phyloP scores from a whole-genome alignment of 2,329 filamentous ascomycete species.

The Penicillium janthinellum region DNA sequence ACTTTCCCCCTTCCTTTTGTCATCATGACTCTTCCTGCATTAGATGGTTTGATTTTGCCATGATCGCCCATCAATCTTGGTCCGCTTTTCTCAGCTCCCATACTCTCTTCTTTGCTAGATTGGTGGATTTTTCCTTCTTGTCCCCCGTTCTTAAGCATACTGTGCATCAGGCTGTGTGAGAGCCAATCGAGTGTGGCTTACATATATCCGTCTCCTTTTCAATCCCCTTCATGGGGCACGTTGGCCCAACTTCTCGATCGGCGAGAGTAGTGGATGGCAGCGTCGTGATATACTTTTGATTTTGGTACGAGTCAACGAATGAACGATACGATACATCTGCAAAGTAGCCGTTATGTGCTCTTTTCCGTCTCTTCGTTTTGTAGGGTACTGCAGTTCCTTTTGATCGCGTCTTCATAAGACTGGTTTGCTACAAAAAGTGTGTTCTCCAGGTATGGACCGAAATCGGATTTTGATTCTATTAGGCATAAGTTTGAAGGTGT shows the following conservation, averaged over 20 bases:
- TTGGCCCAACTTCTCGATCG: neutral
- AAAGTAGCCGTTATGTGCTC: neutral
- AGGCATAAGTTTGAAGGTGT: neutral
- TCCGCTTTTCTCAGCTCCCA: neutral
- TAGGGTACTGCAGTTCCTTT: neutral
- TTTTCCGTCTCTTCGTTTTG: neutral
- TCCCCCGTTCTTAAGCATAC: neutral
- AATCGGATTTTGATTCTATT: neutral
- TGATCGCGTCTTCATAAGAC: neutral
- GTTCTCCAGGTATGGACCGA: neutral
- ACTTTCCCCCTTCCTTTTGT: neutral
- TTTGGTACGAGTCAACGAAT: conserved; percentile 40
- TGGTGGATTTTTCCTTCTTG: neutral
- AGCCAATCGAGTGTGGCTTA: neutral
- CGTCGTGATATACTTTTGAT: conserved; percentile 20
- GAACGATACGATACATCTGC: conserved; percentile 34
- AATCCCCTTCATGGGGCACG: neutral
- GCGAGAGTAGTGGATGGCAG: neutral
- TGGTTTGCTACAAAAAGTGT: neutral
- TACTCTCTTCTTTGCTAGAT: neutral
- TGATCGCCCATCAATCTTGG: conserved; percentile 10
- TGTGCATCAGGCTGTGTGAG: neutral
- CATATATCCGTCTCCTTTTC: neutral
- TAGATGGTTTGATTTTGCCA: conserved; percentile 21
- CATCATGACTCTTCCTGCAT: conserved; percentile 19